Conservation (phyloP, 352 stramenopile species). For the Hyaloperonospora brassicae region DNA sequence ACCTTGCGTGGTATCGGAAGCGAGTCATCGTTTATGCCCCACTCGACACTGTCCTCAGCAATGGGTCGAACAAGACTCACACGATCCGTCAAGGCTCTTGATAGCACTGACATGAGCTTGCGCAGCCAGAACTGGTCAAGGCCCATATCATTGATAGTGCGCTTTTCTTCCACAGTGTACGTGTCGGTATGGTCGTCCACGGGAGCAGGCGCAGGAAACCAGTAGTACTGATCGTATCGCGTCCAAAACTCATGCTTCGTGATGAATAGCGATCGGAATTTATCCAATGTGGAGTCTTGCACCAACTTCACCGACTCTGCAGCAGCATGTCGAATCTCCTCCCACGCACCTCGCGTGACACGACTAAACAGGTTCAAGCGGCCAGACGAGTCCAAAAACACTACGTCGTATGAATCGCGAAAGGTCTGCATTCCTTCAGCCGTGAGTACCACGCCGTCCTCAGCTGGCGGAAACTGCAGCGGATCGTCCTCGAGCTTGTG, state of each 20-base stretch:
- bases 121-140: slow-evolving; percentile 62
- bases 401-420: slow-evolving; percentile 53
- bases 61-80: slow-evolving; percentile 54
- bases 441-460: slow-evolving; percentile 53
- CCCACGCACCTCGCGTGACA: slow-evolving; percentile 55
- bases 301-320: slow-evolving; percentile 52
- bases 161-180: slow-evolving; percentile 63
- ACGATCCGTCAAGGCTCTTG: slow-evolving; percentile 55
- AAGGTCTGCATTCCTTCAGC: slow-evolving; percentile 62
- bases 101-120: slow-evolving; percentile 46
- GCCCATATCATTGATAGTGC: slow-evolving; percentile 61
- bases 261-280: slow-evolving; percentile 78
- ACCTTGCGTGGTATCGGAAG: slow-evolving; percentile 48
- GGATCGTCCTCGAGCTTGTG: slow-evolving; percentile 61
- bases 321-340: slow-evolving; percentile 57
- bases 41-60: slow-evolving; percentile 36
- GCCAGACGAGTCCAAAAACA: slow-evolving; percentile 71
- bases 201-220: slow-evolving; percentile 45
- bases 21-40: slow-evolving; percentile 35
- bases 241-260: slow-evolving; percentile 77
- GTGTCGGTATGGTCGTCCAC: slow-evolving; percentile 54
- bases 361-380: slow-evolving; percentile 70
- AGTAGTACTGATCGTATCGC: slow-evolving; percentile 83
- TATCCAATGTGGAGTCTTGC: slow-evolving; percentile 56
- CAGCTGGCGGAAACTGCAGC: slow-evolving; percentile 51